A percentile compares a stretch with the other conserved stretches of the same genome.
Evolutionary conservation across 1,284 basidiomycete species (phyloP).

Genomic region (Cryptococcus depauperatus): DNA sequence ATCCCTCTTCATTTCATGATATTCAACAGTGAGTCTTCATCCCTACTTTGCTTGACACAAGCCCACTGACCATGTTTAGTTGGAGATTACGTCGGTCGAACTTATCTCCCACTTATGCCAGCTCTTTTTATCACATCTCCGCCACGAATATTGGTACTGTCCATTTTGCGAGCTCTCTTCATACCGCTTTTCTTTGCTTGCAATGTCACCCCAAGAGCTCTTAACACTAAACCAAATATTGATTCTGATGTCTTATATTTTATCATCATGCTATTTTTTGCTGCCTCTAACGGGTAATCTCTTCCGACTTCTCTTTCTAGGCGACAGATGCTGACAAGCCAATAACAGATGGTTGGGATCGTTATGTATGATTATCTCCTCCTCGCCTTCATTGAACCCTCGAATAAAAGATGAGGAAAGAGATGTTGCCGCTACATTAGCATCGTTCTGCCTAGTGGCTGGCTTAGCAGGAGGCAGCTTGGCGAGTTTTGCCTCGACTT

Average conservation of each 20-base stretch:
- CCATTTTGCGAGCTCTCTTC: conserved; percentile 62
- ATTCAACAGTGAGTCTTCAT: conserved; percentile 41
- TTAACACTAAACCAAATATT: conserved; percentile 22
- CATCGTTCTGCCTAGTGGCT: conserved; percentile 66
- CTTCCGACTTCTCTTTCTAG: conserved; percentile 42
- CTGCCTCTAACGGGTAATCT: conserved; percentile 65
- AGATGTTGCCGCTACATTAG: conserved; percentile 71
- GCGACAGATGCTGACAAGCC: background rate
- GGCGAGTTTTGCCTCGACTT: conserved; percentile 63
- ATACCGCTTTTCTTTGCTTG: conserved; percentile 76
- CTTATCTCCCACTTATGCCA: conserved; percentile 59
- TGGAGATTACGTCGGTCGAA: conserved; percentile 71
- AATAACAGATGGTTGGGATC: conserved; percentile 32
- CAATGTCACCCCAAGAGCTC: conserved; percentile 48
- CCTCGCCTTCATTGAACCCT: conserved; percentile 40
- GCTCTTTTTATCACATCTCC: conserved; percentile 59
- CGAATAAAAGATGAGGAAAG: conserved; percentile 55
- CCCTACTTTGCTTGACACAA: background rate
- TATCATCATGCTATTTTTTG: conserved; percentile 61
- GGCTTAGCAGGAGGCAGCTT: conserved; percentile 68
- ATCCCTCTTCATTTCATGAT: conserved; percentile 44
- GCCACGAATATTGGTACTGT: conserved; percentile 54
- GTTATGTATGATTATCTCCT: conserved; percentile 41
- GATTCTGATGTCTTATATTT: conserved; percentile 68
- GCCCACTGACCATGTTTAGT: conserved; percentile 24